Base-by-base conservation (phyloP, 1,284 basidiomycete species). In the Cutaneotrichosporon sp. region DNA sequence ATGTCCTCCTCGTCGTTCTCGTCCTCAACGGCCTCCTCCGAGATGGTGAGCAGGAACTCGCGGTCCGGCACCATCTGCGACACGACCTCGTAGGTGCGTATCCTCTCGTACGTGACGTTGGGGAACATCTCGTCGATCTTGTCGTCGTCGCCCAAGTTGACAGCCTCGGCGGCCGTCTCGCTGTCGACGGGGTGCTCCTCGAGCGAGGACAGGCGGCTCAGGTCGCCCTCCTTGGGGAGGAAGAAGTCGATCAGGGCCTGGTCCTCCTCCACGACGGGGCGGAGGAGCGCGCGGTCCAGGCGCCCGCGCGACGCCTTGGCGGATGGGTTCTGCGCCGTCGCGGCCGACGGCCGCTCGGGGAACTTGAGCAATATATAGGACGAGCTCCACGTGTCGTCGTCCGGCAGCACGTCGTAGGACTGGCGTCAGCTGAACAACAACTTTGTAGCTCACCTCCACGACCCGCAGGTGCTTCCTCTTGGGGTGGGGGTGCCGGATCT, bases 231-330 rank as follows among this genome's bases (percentile, higher is more conserved):
- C 69, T 85, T 83, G 0, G 91, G 90, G 14, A 95, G 84, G 71
- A 92, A 95, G 76, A 91, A 95, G n/a, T 90, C 87, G 61, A 95
- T 81, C 82, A 92, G 90, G 58, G 90, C 89, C 72, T 93, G 90
- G 27, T 91, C 89, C 1, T 89, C 87, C 36, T 77, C 65, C 72
- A 89, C 87, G 84, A 92, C 89, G 0, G 93, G 91, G 38, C 92
- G 86, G 56, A 95, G 81, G 63, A 95, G 87, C 13, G 91, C 91
- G 71, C 89, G 90, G 67, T 92, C 88, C 59, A 94, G 72, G 11
- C 92, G 85, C 33, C 60, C 62, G 14, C 67, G 62, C 20, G 70
- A 69, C 2, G 73, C 73, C 10, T 54, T 49, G 8, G 65, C 89
- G 86, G 74, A 91, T 86, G 50, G 89, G 54, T 86, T 82, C 87